Conservation (phyloP, 148 eudicot species). For the Beta vulgaris region DNA sequence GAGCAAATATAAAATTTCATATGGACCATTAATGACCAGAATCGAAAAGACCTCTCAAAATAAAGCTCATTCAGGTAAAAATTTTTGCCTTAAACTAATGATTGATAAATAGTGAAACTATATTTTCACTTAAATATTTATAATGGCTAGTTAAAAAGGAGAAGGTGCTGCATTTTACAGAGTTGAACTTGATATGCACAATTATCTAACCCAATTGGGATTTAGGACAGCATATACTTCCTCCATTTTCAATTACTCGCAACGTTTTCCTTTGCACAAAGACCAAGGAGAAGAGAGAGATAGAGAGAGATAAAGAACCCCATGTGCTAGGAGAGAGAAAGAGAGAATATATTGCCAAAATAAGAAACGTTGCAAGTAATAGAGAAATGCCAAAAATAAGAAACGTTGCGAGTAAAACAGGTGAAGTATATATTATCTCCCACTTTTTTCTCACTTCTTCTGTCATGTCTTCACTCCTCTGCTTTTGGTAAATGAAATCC, state of each 20-base stretch:
- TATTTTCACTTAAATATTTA: neutral
- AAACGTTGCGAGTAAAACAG: too few relatives aligned
- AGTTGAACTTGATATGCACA: conserved; percentile 1
- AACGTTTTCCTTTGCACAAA: too few relatives aligned
- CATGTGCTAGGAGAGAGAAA: too few relatives aligned
- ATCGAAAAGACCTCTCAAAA: neutral
- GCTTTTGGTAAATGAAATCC: neutral
- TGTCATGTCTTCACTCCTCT: neutral
- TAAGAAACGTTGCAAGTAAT: too few relatives aligned
- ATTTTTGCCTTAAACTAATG: neutral
- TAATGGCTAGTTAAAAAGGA: neutral
- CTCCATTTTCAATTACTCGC: too few relatives aligned
- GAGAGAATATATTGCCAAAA: too few relatives aligned
- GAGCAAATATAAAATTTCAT: neutral
- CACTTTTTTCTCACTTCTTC: neutral
- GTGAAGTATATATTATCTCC: neutral
- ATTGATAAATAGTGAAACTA: too few relatives aligned
- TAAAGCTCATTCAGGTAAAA: neutral
- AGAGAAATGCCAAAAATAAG: too few relatives aligned
- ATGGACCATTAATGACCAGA: neutral
- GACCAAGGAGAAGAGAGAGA: too few relatives aligned
- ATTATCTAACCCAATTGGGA: neutral
- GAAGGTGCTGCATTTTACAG: neutral
- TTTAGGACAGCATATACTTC: too few relatives aligned
- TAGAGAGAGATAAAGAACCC: too few relatives aligned